Evolutionary conservation across 192 early-diverging fungal genomes (phyloP).

Genomic region (Coemansia sp.): DNA sequence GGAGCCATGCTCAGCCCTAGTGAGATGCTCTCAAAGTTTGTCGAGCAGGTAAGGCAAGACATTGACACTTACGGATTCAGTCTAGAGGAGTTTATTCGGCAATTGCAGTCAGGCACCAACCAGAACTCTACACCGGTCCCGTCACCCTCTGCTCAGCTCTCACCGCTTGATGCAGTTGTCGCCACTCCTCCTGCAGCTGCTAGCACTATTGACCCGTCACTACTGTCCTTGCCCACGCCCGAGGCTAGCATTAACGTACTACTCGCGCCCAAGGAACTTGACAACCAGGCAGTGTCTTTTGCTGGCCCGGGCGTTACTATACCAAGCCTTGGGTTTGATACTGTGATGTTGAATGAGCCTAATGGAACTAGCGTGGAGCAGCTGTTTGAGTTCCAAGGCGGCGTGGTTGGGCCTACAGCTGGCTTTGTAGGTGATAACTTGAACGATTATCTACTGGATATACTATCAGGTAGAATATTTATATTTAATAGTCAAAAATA

Average conservation of each 20-base stretch:
- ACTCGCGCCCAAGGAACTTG: constrained; percentile 2
- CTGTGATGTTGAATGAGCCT: background rate
- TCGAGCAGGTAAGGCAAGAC: constrained; percentile 39
- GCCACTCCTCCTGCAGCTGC: background rate
- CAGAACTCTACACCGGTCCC: background rate
- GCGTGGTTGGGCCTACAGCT: background rate
- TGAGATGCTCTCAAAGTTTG: constrained; percentile 23
- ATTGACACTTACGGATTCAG: constrained; percentile 22
- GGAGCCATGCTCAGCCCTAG: constrained; percentile 9
- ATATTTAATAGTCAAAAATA: no score
- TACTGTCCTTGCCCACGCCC: background rate
- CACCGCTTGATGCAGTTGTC: background rate
- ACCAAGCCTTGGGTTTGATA: background rate
- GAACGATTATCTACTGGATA: no score
- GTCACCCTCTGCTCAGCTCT: background rate
- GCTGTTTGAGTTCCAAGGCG: background rate
- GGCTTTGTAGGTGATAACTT: no score
- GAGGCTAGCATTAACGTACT: constrained; percentile 5
- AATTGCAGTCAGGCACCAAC: constrained; percentile 10
- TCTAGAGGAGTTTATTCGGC: constrained; percentile 27
- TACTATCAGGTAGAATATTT: no score
- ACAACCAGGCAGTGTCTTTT: constrained; percentile 5
- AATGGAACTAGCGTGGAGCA: constrained; percentile 4
- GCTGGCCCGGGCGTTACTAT: background rate
- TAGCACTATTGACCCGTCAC: background rate